These are phyloP conservation scores for Penicillium herquei DNA, from an alignment of 495 filamentous ascomycete species.

Conservation along the genomic window DNA sequence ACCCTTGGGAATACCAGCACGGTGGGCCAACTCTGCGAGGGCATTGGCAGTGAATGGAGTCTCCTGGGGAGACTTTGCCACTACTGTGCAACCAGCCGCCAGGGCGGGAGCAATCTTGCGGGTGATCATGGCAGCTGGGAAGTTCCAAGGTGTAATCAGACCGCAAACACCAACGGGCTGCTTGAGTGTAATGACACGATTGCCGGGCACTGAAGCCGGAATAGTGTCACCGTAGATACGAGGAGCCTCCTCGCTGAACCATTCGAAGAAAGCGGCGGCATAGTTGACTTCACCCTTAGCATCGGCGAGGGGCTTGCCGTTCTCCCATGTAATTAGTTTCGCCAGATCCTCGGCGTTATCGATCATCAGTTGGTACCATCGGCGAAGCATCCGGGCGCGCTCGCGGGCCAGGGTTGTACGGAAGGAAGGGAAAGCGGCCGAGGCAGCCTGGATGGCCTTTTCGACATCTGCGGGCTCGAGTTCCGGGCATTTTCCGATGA, in stretches of 20 bases:
- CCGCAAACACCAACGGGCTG: constrained; percentile 93
- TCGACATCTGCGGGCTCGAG: constrained; percentile 73
- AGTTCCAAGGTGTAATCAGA: constrained; percentile 96
- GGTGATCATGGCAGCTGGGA: constrained; percentile 90
- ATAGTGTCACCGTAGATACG: constrained; percentile 73
- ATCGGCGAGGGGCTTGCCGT: constrained; percentile 71
- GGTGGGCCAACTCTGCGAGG: constrained; percentile 74
- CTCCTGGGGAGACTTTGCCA: constrained; percentile 81
- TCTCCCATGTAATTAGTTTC: constrained; percentile 83
- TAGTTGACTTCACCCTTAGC: constrained; percentile 71
- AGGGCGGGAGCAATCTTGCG: constrained; percentile 84
- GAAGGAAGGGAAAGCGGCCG: constrained; percentile 72
- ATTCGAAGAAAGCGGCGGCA: constrained; percentile 73
- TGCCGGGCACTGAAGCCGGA: constrained; percentile 62
- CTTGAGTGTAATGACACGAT: constrained; percentile 75
- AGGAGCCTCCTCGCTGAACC: constrained; percentile 76
- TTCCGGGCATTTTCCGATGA: constrained; percentile 83
- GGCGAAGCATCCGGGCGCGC: constrained; percentile 76
- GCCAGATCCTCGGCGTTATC: constrained; percentile 88
- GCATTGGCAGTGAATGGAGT: constrained; percentile 84
- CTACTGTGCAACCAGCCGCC: constrained; percentile 80
- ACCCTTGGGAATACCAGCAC: constrained; percentile 81
- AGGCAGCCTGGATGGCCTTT: constrained; percentile 73
- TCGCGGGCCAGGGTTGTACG: constrained; percentile 73
- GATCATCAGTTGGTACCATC: constrained; percentile 87